These are phyloP conservation scores for Stylonectria norvegica DNA, from an alignment of 2,329 filamentous ascomycete genomes.

Conservation along the genomic window DNA sequence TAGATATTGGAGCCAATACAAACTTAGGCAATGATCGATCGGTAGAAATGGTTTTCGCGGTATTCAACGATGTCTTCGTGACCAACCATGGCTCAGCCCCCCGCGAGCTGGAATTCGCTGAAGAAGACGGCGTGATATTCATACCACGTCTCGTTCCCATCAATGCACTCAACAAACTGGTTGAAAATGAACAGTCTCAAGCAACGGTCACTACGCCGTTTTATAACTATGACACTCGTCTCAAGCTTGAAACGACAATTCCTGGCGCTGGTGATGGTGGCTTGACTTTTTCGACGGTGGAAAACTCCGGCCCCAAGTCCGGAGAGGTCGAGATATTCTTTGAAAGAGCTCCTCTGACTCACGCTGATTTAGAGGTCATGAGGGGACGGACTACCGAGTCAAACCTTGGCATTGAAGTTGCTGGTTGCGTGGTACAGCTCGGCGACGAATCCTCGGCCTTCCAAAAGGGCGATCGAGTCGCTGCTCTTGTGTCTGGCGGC, in stretches of 20 bases:
- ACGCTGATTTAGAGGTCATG: constrained; percentile 35
- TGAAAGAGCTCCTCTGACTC: constrained; percentile 32
- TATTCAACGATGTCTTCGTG: constrained; percentile 27
- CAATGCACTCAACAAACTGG: constrained; percentile 39
- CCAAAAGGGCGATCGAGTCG: constrained; percentile 39
- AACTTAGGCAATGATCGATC: constrained; percentile 13
- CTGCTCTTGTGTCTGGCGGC: constrained; percentile 35
- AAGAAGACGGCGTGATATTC: constrained; percentile 35
- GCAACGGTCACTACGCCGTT: constrained; percentile 19
- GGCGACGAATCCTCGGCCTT: constrained; percentile 34
- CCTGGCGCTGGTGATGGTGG: constrained; percentile 26
- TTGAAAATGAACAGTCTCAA: constrained; percentile 34
- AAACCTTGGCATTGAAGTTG: constrained; percentile 40
- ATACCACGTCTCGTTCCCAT: constrained; percentile 46
- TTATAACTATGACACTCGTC: constrained; percentile 5
- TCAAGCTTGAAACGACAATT: constrained; percentile 25
- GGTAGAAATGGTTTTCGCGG: constrained; percentile 18
- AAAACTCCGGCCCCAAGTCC: constrained; percentile 19
- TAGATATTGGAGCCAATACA: constrained; percentile 37
- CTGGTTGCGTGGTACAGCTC: constrained; percentile 34
- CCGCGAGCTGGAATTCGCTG: constrained; percentile 44
- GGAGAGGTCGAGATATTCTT: constrained; percentile 42
- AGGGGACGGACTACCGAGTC: constrained; percentile 32
- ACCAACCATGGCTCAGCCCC: constrained; percentile 11
- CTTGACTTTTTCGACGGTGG: constrained; percentile 24